Evolutionary conservation across 2,329 filamentous ascomycete genomes (phyloP).

Genomic region (Dryadomyces quercivorus): DNA sequence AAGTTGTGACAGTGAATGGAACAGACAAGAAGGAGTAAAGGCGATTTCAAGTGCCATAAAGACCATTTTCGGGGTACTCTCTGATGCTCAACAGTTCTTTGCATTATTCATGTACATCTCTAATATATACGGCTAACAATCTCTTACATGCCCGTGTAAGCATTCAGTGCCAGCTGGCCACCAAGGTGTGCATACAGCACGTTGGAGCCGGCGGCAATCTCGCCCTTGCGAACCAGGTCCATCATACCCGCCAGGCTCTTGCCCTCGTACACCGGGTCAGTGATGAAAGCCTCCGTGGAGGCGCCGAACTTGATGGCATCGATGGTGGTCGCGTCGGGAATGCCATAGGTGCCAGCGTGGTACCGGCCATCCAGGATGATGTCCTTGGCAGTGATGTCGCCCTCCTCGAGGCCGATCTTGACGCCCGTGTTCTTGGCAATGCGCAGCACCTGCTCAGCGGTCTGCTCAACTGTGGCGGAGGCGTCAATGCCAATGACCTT

Average conservation of each 20-base stretch:
- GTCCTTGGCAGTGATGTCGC: constrained; percentile 49
- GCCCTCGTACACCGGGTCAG: constrained; percentile 65
- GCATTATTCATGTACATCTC: no score
- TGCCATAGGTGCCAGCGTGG: constrained; percentile 55
- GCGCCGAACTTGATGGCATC: constrained; percentile 59
- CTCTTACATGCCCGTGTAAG: constrained; percentile 38
- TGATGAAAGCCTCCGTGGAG: constrained; percentile 58
- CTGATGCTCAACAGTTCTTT: no score
- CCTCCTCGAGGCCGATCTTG: constrained; percentile 48
- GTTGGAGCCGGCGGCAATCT: constrained; percentile 47
- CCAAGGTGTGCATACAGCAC: constrained; percentile 62
- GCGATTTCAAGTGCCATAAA: no score
- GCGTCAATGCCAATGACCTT: constrained; percentile 58
- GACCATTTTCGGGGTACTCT: no score
- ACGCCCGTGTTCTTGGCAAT: constrained; percentile 52
- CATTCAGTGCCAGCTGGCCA: constrained; percentile 57
- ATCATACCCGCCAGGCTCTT: constrained; percentile 65
- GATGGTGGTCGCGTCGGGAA: constrained; percentile 52
- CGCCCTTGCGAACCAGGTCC: constrained; percentile 50
- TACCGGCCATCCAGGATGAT: constrained; percentile 52
- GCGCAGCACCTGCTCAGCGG: constrained; percentile 50
- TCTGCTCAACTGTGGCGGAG: constrained; percentile 46
- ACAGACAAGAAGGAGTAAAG: no score
- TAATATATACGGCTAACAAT: neutral
- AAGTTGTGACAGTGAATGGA: neutral